These are phyloP conservation scores for Mycena latifolia DNA, from an alignment of 768 basidiomycete species.

Conservation along the genomic window DNA sequence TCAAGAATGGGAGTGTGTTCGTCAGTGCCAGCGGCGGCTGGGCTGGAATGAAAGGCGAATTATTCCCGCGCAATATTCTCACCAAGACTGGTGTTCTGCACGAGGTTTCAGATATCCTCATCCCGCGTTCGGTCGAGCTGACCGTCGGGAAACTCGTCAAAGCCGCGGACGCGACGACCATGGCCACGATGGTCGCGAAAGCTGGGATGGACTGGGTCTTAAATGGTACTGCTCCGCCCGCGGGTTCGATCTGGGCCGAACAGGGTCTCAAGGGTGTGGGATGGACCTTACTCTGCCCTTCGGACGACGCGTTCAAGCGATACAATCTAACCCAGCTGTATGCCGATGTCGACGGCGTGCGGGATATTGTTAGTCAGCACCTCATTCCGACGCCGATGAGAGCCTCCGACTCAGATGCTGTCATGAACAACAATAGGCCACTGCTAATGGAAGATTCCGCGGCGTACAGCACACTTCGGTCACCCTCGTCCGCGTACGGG, in stretches of 20 bases:
- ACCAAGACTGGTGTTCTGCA: slow-evolving; percentile 94
- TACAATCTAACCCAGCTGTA: slow-evolving; percentile 85
- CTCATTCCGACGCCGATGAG: slow-evolving; percentile 66
- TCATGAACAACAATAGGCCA: slow-evolving; percentile 78
- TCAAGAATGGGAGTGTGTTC: slow-evolving; percentile 62
- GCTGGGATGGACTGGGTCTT: slow-evolving; percentile 94
- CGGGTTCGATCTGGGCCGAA: slow-evolving; percentile 75
- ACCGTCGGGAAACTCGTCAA: slow-evolving; percentile 91
- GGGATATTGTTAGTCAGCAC: slow-evolving; percentile 79
- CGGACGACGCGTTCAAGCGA: slow-evolving; percentile 91
- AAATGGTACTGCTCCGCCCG: slow-evolving; percentile 85
- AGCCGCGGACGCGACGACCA: slow-evolving; percentile 90
- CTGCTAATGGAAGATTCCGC: slow-evolving; percentile 77
- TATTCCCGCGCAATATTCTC: slow-evolving; percentile 75
- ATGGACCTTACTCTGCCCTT: slow-evolving; percentile 94
- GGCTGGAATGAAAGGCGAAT: slow-evolving; percentile 73
- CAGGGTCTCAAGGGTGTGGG: slow-evolving; percentile 60
- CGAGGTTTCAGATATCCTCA: slow-evolving; percentile 84
- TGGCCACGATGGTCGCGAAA: slow-evolving; percentile 85
- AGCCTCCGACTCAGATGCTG: slow-evolving; percentile 42
- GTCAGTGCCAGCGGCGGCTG: slow-evolving; percentile 83
- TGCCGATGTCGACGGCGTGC: slow-evolving; percentile 64
- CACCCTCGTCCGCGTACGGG: slow-evolving; percentile 75
- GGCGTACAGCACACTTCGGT: slow-evolving; percentile 84
- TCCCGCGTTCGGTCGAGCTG: slow-evolving; percentile 89